Base-by-base conservation (phyloP, 768 basidiomycete genomes). In the Rhodotorula taiwanensis region DNA sequence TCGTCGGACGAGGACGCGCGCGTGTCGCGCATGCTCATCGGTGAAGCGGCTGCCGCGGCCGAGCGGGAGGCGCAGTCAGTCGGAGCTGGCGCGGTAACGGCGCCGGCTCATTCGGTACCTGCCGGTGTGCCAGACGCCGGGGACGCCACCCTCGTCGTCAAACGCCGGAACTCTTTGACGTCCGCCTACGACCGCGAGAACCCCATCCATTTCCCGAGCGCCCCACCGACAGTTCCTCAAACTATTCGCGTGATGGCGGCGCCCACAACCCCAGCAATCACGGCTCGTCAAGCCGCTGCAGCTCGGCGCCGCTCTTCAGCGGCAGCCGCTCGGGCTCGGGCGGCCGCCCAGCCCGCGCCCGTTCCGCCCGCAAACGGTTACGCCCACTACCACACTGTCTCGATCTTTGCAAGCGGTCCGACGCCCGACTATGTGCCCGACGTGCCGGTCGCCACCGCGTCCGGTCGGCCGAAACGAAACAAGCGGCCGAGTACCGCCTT, bases 401-500 rank as follows among this genome's bases (percentile, higher is more conserved):
- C 49, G 25, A 20, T 33, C 21, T 39, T 36, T n/a, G 34, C 49
- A 3, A 21, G 11, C 51, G 20, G 21, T 2, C n/a, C n/a, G 8
- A 23, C 23, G 2, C 8, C 34, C 42, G 41, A 23, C 27, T 18
- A 28, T 34, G 25, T 28, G 23, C 13, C 18, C 50, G 30, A 14
- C 27, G 14, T 14, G 5, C 15, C 49, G 36, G 36, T 7, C 14
- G 30, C 50, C 25, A 49, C 28, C 9, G 48, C 48, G 14, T 5
- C 31, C n/a, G 1, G n/a, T 8, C 58, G 64, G 18, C 58, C 64
- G 43, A 45, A 52, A 27, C 58, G 64, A 21, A 65, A 50, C 27
- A 65, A 65, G 55, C 59, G 59, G n/a, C 58, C 59, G 34, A 52
- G 48, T 16, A 52, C 58, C 4, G 58, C 59, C 0, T 65, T 60